Base-by-base conservation (phyloP, 768 basidiomycete species). In the Hysterangium stoloniferum region DNA sequence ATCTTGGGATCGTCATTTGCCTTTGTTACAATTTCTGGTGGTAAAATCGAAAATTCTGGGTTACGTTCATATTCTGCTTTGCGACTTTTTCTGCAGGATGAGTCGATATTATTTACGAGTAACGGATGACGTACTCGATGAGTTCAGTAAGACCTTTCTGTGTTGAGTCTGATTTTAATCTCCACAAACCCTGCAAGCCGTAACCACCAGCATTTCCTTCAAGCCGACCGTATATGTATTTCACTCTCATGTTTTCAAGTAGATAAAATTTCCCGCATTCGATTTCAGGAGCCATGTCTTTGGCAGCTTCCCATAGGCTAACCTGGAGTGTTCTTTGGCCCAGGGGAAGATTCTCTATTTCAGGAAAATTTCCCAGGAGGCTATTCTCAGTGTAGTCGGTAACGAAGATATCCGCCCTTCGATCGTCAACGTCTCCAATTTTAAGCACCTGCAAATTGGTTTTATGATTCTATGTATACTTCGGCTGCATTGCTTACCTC, bases 301-400 rank as follows among this genome's bases (percentile, higher is more conserved):
- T 61, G 57, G 84, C 81, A 7, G 62, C 64, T 22, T 78, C 73
- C n/a, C 66, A 66, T 20, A 85, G 62, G 9, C 64, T 61, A 37
- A 86, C 70, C 54, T 74, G 78, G 48, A 82, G 58, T 22, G 82
- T 67, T 20, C 67, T 68, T 15, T 74, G 68, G n/a, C 68, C 66
- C n/a, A 46, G 49, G 2, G 71, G 65, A 71, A 75, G 76, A 20
- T 64, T 58, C 43, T 66, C 63, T 8, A 64, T 55, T 9, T 62
- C 55, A 17, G 58, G 51, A 3, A 60, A 52, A n/a, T 62, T 54
- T 4, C 64, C 58, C 31, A 83, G 64, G 45, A 72, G 63, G 3
- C 69, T 56, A 47, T 80, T 72, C 3, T 65, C 59, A 1, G 82
- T 82, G 58, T 84, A 86, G 61, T 86, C 84, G 6, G 82, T 84